These are phyloP conservation scores for Viola odorata DNA, from an alignment of 345 rosid species.

Conservation along the genomic window DNA sequence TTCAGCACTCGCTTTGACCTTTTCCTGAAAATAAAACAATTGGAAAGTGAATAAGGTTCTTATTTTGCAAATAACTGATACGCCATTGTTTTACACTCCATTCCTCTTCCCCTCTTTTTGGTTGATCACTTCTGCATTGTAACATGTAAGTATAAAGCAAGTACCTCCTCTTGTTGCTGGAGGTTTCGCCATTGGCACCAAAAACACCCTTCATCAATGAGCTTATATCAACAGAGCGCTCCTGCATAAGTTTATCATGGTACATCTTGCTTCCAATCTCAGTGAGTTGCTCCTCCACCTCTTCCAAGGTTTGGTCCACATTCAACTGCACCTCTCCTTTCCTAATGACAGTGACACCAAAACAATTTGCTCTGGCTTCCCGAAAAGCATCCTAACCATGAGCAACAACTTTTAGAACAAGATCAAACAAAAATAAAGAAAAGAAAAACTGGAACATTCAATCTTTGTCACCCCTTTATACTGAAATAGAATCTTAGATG, in stretches of 20 bases:
- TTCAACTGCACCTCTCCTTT: constrained; percentile 68
- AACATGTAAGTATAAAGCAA: not conserved
- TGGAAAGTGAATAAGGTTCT: not conserved
- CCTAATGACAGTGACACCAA: constrained; percentile 73
- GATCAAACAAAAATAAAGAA: not conserved
- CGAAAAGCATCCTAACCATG: constrained; percentile 61
- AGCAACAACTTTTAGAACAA: constrained; percentile 4
- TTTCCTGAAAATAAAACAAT: constrained; percentile 23
- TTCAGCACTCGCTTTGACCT: constrained; percentile 27
- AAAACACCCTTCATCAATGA: constrained; percentile 76
- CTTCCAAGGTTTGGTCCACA: constrained; percentile 74
- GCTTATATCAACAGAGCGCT: constrained; percentile 68
- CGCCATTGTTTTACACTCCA: constrained; percentile 1
- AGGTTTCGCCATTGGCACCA: constrained; percentile 28
- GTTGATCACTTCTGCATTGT: not conserved
- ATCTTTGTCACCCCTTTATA: not conserved
- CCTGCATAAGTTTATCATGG: constrained; percentile 69
- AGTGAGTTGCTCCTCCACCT: constrained; percentile 66
- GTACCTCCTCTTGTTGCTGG: constrained; percentile 30
- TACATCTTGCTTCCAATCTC: constrained; percentile 87
- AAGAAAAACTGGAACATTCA: not conserved
- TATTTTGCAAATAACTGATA: not conserved
- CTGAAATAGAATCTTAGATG: not conserved
- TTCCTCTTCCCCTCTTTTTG: not conserved
- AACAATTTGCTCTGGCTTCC: constrained; percentile 83